Percentiles rank a stretch among this genome's conserved stretches.
Evolutionary conservation across 495 filamentous ascomycete species (phyloP).

Genomic region (Podospora didyma): DNA sequence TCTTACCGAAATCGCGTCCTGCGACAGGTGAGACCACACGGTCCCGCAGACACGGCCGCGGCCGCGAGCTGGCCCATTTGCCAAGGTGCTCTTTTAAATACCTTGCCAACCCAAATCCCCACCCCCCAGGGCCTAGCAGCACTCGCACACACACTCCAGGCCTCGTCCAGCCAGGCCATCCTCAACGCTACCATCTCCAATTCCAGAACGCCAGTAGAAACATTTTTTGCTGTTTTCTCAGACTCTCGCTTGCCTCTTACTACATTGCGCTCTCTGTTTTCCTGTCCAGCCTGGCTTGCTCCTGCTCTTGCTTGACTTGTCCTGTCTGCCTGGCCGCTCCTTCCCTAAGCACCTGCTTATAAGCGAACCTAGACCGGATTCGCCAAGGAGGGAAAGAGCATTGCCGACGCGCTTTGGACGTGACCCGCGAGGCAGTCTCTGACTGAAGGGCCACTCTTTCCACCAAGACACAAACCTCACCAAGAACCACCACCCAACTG

Average conservation of each 20-base stretch:
- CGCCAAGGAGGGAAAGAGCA: conserved; percentile 6
- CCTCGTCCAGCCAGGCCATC: conserved; percentile 23
- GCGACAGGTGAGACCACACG: conserved; percentile 16
- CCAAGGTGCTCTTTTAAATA: conserved; percentile 28
- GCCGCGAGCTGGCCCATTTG: conserved; percentile 17
- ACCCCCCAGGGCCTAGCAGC: conserved; percentile 8
- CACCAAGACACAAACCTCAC: neutral
- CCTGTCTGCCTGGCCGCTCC: neutral
- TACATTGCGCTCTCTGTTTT: neutral
- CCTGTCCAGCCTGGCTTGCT: no score
- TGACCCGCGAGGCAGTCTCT: neutral
- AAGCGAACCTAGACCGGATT: neutral
- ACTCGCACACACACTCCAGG: conserved; percentile 9
- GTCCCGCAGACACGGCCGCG: conserved; percentile 28
- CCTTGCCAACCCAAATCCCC: conserved; percentile 20
- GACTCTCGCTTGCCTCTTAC: neutral
- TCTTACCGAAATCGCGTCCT: conserved; percentile 29
- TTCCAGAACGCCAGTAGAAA: neutral
- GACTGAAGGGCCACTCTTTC: conserved; percentile 1
- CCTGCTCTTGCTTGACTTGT: neutral
- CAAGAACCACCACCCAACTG: conserved; percentile 9
- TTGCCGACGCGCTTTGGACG: conserved; percentile 9
- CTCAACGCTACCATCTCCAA: neutral
- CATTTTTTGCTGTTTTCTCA: neutral
- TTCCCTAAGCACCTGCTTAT: neutral